Percentiles rank a stretch among this genome's conserved stretches.
Conservation (phyloP, 2,329 filamentous ascomycete genomes). For the Fusarium begoniae region DNA sequence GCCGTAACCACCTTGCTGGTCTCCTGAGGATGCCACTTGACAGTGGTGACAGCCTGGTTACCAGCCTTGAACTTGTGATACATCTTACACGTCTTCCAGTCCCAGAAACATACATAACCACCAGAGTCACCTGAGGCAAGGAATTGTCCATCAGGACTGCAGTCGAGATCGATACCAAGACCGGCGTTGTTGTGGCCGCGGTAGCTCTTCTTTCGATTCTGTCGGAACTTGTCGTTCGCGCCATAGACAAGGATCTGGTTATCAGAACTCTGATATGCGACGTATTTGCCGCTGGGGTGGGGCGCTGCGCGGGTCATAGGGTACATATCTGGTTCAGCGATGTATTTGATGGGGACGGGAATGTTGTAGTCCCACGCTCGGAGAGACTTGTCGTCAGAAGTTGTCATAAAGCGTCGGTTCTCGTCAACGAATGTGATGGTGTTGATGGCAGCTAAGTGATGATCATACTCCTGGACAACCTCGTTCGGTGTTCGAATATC, state of each 20-base stretch:
- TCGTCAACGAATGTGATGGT: conserved; percentile 97
- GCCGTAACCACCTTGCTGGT: conserved; percentile 93
- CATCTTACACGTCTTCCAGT: conserved; percentile 99
- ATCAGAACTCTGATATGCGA: conserved; percentile 91
- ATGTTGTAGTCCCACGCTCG: conserved; percentile 99
- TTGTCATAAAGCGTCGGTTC: conserved; percentile 95
- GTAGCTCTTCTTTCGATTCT: conserved; percentile 97
- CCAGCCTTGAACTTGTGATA: conserved; percentile 93
- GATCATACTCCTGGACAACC: conserved; percentile 96
- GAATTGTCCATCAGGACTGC: conserved; percentile 92
- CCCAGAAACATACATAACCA: conserved; percentile 95
- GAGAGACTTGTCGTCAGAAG: conserved; percentile 94
- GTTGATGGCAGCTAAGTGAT: conserved; percentile 97
- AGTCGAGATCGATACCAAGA: conserved; percentile 87
- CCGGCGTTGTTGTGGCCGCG: conserved; percentile 96
- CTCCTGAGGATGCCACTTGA: conserved; percentile 98
- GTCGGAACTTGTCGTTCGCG: conserved; percentile 92
- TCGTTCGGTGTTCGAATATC: conserved; percentile 82
- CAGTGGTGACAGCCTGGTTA: conserved; percentile 82
- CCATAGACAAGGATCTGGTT: conserved; percentile 98
- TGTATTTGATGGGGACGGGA: conserved; percentile 97
- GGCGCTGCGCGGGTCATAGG: conserved; percentile 85
- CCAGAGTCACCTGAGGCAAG: conserved; percentile 86
- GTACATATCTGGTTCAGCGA: conserved; percentile 98
- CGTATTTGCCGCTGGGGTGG: conserved; percentile 92